Conservation (phyloP, 106 monocot species). For the Apostasia shenzhenica region DNA sequence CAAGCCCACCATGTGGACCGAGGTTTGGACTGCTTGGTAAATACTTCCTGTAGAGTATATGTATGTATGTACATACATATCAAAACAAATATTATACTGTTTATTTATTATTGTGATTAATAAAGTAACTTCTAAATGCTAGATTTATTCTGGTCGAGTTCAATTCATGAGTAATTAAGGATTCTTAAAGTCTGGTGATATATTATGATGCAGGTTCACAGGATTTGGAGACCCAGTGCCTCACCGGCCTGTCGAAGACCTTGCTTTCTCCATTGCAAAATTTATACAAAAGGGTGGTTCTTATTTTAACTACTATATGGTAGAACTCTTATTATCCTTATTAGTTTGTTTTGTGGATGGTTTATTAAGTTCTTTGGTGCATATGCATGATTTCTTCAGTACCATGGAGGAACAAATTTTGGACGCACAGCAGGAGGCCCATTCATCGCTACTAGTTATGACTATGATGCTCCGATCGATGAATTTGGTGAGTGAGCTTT, state of each 20-base stretch:
- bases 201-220: conserved; percentile 52
- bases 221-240: conserved; percentile 86
- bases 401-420: conserved; percentile 90
- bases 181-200: background rate
- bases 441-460: conserved; percentile 86
- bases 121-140: background rate
- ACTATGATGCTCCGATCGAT: conserved; percentile 93
- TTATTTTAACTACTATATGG: conserved; percentile 97
- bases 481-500: conserved; percentile 54
- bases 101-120: background rate
- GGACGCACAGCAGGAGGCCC: conserved; percentile 83
- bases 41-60: background rate
- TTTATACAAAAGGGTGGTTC: conserved; percentile 96
- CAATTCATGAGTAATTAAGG: too few relatives aligned
- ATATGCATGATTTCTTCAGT: conserved; percentile 21
- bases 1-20: conserved; percentile 93
- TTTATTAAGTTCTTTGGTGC: background rate
- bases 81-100: background rate
- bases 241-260: conserved; percentile 78
- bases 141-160: background rate
- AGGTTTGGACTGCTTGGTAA: conserved; percentile 95
- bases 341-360: background rate
- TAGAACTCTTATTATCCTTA: conserved; percentile 12
- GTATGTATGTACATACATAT: background rate
- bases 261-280: conserved; percentile 79